phyloP scores from a whole-genome alignment of 306 rosid genomes.

The Erythrophleum fordii region DNA sequence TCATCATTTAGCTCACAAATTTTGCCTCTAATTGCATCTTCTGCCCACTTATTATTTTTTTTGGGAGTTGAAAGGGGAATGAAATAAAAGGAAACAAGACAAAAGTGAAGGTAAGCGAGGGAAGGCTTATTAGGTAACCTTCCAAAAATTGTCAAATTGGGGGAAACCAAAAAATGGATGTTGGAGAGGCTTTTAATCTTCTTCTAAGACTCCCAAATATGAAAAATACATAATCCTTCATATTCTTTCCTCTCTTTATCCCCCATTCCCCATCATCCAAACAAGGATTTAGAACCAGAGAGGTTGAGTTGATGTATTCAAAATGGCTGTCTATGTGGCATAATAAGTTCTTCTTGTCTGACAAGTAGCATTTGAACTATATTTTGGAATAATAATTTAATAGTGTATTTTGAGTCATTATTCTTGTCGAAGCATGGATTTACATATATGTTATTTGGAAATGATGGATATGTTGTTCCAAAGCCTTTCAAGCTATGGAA shows the following conservation, averaged over 20 bases:
- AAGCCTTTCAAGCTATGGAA: conserved; percentile 25
- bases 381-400: not conserved
- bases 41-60: not conserved
- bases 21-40: not conserved
- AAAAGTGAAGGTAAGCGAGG: not conserved
- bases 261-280: no score
- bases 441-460: conserved; percentile 16
- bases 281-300: not conserved
- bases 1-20: no score
- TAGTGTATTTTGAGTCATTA: not conserved
- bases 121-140: not conserved
- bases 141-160: not conserved
- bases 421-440: conserved; percentile 14
- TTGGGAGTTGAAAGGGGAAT: conserved; percentile 3
- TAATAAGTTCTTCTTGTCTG: not conserved
- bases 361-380: not conserved
- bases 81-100: not conserved
- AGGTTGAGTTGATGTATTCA: not conserved
- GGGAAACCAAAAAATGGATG: no score
- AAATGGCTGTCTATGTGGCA: not conserved
- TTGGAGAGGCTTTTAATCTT: not conserved
- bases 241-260: not conserved
- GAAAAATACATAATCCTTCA: not conserved
- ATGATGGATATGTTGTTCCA: not conserved
- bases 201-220: not conserved